Conservation (phyloP, 2,329 filamentous ascomycete genomes). For the Penicillium occitanis region DNA sequence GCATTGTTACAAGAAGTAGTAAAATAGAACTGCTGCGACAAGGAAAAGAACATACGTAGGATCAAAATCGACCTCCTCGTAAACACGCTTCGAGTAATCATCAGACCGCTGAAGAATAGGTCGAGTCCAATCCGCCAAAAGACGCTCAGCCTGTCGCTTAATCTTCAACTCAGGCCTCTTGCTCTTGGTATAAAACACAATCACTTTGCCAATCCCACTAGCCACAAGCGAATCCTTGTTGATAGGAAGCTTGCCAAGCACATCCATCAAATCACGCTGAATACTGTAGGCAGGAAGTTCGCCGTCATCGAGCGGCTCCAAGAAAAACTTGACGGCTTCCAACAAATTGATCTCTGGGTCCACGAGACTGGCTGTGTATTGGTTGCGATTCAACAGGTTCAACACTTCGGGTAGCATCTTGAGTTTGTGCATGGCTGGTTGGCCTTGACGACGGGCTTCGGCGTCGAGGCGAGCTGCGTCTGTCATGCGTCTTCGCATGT, state of each 20-base stretch:
- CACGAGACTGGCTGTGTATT: constrained; percentile 74
- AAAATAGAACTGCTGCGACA: too few relatives aligned
- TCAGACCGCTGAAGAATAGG: constrained; percentile 92
- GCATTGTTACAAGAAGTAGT: not conserved
- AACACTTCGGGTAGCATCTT: constrained; percentile 91
- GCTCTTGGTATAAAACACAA: constrained; percentile 95
- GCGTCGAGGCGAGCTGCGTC: constrained; percentile 85
- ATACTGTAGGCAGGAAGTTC: constrained; percentile 96
- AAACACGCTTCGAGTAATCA: constrained; percentile 83
- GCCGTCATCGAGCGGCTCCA: constrained; percentile 91
- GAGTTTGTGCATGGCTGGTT: constrained; percentile 88
- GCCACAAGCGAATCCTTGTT: constrained; percentile 87
- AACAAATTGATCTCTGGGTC: constrained; percentile 95
- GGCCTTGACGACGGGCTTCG: constrained; percentile 70
- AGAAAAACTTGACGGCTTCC: constrained; percentile 93
- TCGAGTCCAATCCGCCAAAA: constrained; percentile 94
- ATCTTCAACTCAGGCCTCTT: constrained; percentile 84
- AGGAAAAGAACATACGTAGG: constrained; percentile 44
- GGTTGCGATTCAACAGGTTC: constrained; percentile 83
- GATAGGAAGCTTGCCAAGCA: constrained; percentile 76
- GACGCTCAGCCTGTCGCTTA: constrained; percentile 87
- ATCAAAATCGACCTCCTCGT: constrained; percentile 60
- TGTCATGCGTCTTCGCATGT: constrained; percentile 87
- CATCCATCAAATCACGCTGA: constrained; percentile 87
- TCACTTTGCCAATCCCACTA: constrained; percentile 92